Conservation (phyloP, 2,329 filamentous ascomycete genomes). For the Venturia carpophila region DNA sequence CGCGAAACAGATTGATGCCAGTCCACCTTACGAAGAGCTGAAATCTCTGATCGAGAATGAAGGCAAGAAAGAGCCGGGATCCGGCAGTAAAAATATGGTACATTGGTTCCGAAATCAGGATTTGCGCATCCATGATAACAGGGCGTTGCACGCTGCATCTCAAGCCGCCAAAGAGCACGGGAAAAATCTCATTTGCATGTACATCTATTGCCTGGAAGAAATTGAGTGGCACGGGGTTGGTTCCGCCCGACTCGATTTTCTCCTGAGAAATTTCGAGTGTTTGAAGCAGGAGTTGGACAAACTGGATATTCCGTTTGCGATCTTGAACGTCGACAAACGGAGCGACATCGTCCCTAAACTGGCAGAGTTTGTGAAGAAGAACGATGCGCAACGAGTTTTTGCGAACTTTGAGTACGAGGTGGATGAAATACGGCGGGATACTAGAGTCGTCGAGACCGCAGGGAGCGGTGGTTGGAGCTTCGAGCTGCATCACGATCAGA, state of each 20-base stretch:
- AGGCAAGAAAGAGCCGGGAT: conserved; percentile 31
- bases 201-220: conserved; percentile 41
- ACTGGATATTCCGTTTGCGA: conserved; percentile 42
- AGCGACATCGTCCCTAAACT: conserved; percentile 36
- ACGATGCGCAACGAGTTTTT: conserved; percentile 41
- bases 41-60: conserved; percentile 34
- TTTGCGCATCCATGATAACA: conserved; percentile 43
- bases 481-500: conserved; percentile 43
- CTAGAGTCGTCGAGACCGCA: conserved; percentile 34
- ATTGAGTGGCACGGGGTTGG: conserved; percentile 45
- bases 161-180: conserved; percentile 38
- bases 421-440: conserved; percentile 40
- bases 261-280: conserved; percentile 37
- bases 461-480: conserved; percentile 33
- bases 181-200: conserved; percentile 38
- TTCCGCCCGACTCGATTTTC: conserved; percentile 42
- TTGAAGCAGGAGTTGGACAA: conserved; percentile 40
- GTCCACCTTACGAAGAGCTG: conserved; percentile 38
- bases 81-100: conserved; percentile 28
- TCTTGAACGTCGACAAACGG: conserved; percentile 38
- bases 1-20: conserved; percentile 42
- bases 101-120: conserved; percentile 48
- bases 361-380: conserved; percentile 37
- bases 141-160: conserved; percentile 40
- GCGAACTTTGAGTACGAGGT: conserved; percentile 42